Evolutionary conservation across 129 eudicot genomes (phyloP).

Genomic region (Tagetes erecta): DNA sequence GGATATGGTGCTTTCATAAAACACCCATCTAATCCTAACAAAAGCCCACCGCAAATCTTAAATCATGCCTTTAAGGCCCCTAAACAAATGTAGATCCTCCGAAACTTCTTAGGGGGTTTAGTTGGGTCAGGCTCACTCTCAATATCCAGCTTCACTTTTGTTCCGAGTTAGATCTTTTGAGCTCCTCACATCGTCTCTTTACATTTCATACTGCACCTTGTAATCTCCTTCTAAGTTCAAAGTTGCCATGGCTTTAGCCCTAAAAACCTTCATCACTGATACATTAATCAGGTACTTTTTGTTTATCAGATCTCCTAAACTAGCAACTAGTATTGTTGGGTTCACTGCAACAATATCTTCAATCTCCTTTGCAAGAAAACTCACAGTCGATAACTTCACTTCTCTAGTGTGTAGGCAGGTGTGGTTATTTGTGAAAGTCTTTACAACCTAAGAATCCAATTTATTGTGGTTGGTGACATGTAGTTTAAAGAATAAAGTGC

Average conservation of each 20-base stretch:
- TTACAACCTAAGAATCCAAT: neutral
- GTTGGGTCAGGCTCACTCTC: too few relatives aligned
- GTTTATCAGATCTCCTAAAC: neutral
- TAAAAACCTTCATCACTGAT: too few relatives aligned
- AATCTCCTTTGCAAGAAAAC: neutral
- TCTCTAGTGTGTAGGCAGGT: neutral
- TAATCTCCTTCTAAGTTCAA: too few relatives aligned
- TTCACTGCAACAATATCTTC: neutral
- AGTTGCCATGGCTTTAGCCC: too few relatives aligned
- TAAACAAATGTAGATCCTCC: too few relatives aligned
- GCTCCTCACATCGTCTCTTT: too few relatives aligned
- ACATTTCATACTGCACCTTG: neutral
- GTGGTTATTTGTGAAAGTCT: neutral
- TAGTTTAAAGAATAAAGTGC: neutral
- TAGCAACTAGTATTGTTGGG: neutral
- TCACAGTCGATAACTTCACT: neutral
- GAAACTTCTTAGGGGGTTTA: neutral
- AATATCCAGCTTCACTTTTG: too few relatives aligned
- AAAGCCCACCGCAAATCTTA: too few relatives aligned
- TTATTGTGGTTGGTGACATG: neutral
- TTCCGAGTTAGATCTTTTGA: too few relatives aligned
- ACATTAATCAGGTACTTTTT: neutral
- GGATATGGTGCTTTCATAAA: too few relatives aligned
- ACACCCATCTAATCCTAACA: too few relatives aligned
- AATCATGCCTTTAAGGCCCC: too few relatives aligned